phyloP scores from a whole-genome alignment of 2,329 filamentous ascomycete genomes.

The Exophiala aquamarina region DNA sequence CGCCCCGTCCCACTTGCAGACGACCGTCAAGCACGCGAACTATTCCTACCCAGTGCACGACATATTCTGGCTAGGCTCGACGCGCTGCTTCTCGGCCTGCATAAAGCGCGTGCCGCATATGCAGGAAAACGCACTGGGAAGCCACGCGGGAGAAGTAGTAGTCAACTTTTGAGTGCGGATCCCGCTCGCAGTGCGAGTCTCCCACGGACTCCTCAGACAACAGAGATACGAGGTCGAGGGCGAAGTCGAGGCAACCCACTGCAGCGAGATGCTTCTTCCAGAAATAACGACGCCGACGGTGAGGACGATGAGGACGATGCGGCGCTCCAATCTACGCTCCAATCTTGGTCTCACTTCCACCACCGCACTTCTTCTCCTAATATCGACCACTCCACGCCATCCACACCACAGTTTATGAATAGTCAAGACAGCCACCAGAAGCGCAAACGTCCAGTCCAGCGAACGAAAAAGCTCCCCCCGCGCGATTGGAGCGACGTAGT shows the following conservation, averaged over 20 bases:
- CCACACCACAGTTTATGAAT: no score
- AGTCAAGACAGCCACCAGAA: neutral
- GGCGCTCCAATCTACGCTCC: no score
- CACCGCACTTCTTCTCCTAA: no score
- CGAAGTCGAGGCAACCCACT: neutral
- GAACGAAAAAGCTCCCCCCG: conserved; percentile 31
- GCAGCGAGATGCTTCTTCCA: no score
- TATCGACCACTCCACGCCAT: neutral
- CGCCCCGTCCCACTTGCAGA: conserved; percentile 64
- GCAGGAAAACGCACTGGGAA: conserved; percentile 15
- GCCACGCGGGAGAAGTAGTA: conserved; percentile 1
- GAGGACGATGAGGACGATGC: neutral
- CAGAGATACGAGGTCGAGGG: no score
- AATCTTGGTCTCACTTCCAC: no score
- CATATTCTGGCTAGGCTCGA: conserved; percentile 72
- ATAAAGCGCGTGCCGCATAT: conserved; percentile 62
- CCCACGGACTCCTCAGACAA: neutral
- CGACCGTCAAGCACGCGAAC: conserved; percentile 63
- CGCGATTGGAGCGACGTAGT: conserved; percentile 86
- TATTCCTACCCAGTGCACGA: conserved; percentile 69
- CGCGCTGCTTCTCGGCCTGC: conserved; percentile 66
- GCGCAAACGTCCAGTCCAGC: neutral
- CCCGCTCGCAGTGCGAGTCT: neutral
- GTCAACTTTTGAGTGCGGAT: neutral
- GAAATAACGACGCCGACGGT: no score